Conservation (phyloP, 2,329 filamentous ascomycete species). For the Laburnicola sp. region DNA sequence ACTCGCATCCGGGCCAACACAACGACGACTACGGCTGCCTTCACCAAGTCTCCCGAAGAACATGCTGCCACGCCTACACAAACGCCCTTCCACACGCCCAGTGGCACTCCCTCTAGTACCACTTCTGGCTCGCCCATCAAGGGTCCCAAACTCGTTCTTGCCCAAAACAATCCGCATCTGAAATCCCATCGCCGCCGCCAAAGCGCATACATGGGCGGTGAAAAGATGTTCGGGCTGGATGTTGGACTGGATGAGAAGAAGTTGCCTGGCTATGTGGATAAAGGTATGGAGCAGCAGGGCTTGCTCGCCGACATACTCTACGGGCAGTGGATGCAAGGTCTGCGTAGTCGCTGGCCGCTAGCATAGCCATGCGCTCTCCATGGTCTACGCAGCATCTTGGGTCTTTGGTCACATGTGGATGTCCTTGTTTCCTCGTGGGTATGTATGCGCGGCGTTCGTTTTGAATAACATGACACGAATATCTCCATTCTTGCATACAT, state of each 20-base stretch:
- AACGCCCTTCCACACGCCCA: slow-evolving; percentile 27
- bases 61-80: slow-evolving; percentile 21
- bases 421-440: background rate
- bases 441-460: too few species aligned
- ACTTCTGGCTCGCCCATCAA: slow-evolving; percentile 51
- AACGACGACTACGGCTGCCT: slow-evolving; percentile 19
- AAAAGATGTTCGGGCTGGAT: slow-evolving; percentile 49
- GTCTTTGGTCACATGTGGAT: background rate
- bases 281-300: slow-evolving; percentile 90
- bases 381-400: background rate
- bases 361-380: slow-evolving; percentile 10
- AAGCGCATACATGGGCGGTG: slow-evolving; percentile 47
- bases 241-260: slow-evolving; percentile 50
- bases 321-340: slow-evolving; percentile 82
- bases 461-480: background rate
- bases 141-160: slow-evolving; percentile 71
- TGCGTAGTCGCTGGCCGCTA: slow-evolving; percentile 58
- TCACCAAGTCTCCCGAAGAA: slow-evolving; percentile 28
- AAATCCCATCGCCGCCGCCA: slow-evolving; percentile 68
- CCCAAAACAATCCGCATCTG: slow-evolving; percentile 81
- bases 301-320: slow-evolving; percentile 90
- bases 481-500: slow-evolving; percentile 6
- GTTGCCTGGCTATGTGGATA: slow-evolving; percentile 60
- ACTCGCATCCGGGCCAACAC: slow-evolving; percentile 40
- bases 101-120: slow-evolving; percentile 34